Conservation (phyloP, 768 basidiomycete genomes). For the Trametes coccinea region DNA sequence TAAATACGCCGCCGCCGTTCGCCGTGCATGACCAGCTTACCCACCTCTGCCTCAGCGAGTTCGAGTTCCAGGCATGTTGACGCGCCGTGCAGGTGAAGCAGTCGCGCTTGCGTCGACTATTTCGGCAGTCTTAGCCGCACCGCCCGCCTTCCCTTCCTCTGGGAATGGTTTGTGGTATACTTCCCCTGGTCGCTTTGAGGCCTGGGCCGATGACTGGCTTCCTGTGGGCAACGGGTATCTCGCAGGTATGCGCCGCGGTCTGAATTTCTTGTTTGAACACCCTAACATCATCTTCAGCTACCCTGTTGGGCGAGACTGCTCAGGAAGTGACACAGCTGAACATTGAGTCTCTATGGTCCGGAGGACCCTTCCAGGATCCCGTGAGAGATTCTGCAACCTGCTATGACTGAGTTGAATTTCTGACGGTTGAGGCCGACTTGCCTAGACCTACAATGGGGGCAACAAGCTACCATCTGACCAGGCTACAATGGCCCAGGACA, state of each 20-base stretch:
- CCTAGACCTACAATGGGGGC: constrained; percentile 68
- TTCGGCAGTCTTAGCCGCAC: constrained; percentile 26
- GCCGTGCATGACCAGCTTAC: not conserved
- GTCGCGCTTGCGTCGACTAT: constrained; percentile 4
- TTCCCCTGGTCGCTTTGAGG: constrained; percentile 39
- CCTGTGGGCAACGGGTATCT: constrained; percentile 77
- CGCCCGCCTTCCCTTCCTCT: constrained; percentile 58
- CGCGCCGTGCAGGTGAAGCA: constrained; percentile 7
- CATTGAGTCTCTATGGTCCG: constrained; percentile 76
- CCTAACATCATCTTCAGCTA: constrained; percentile 43
- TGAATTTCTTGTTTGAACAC: not conserved
- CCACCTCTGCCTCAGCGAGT: not conserved
- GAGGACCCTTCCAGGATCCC: constrained; percentile 67
- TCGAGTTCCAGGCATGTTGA: constrained; percentile 8
- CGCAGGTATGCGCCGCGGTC: constrained; percentile 44
- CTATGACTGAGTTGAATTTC: not conserved
- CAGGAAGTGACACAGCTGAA: constrained; percentile 68
- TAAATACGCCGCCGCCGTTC: constrained; percentile 1
- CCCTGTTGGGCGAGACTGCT: constrained; percentile 60
- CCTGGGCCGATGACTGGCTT: constrained; percentile 62
- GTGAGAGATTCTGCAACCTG: constrained; percentile 36
- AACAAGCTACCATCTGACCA: constrained; percentile 54
- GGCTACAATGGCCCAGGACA: constrained; percentile 44
- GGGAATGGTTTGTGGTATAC: constrained; percentile 81
- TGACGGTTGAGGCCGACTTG: not conserved